phyloP scores from a whole-genome alignment of 2,329 filamentous ascomycete species.

The Didymosphaeria variabile region DNA sequence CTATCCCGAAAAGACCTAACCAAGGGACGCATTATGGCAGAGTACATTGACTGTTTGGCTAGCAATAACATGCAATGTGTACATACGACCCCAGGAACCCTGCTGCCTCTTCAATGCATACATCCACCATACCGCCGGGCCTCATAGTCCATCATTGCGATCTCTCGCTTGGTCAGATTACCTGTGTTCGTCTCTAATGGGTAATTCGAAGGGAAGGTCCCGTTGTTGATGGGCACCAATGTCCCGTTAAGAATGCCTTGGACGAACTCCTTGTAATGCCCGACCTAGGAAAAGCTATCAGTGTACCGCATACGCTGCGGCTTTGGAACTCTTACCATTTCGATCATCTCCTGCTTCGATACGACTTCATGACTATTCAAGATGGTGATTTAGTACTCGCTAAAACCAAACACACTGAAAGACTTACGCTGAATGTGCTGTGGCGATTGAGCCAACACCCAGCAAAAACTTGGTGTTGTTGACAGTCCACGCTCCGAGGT shows the following conservation, averaged over 20 bases:
- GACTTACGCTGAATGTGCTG: slow-evolving; percentile 9
- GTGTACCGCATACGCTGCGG: not conserved
- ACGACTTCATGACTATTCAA: slow-evolving; percentile 8
- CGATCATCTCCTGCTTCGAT: slow-evolving; percentile 14
- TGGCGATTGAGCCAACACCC: slow-evolving; percentile 12
- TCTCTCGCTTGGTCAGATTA: slow-evolving; percentile 10
- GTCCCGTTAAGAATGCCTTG: slow-evolving; percentile 9
- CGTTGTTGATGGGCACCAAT: slow-evolving; percentile 5
- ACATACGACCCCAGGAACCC: not conserved
- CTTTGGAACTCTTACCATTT: slow-evolving; percentile 1
- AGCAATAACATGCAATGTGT: too few species aligned
- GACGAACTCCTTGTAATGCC: slow-evolving; percentile 12
- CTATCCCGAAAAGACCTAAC: too few species aligned
- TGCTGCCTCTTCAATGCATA: slow-evolving; percentile 7
- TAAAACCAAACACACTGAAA: not conserved
- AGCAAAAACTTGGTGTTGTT: slow-evolving; percentile 9
- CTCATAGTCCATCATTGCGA: slow-evolving; percentile 2
- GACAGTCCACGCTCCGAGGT: not conserved
- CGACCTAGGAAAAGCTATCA: not conserved
- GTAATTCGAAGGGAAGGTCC: slow-evolving; percentile 8
- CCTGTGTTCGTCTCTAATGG: slow-evolving; percentile 5
- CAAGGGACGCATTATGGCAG: too few species aligned
- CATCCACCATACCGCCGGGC: slow-evolving; percentile 4
- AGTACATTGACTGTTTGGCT: too few species aligned
- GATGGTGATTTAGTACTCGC: not conserved